phyloP scores from a whole-genome alignment of 1,284 basidiomycete species.

The Naganishia liquefaciens region DNA sequence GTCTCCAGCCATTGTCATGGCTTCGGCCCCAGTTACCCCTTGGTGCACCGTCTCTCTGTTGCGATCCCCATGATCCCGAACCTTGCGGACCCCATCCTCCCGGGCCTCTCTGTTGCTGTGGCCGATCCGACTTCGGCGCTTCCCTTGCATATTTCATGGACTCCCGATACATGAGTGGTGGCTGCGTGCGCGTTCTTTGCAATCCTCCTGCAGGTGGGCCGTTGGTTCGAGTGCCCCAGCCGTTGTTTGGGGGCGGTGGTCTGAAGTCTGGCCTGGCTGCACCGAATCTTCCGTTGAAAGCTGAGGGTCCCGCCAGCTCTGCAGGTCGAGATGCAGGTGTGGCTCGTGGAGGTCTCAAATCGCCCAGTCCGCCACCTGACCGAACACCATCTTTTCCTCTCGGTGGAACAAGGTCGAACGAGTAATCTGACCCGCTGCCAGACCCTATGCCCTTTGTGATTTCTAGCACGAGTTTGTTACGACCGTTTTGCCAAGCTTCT shows the following conservation, averaged over 20 bases:
- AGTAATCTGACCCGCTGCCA: slow-evolving; percentile 26
- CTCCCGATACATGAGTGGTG: slow-evolving; percentile 17
- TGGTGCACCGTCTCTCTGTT: slow-evolving; percentile 4
- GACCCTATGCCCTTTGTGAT: slow-evolving; percentile 34
- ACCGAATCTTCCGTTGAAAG: background rate
- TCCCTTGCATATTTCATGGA: slow-evolving; percentile 12
- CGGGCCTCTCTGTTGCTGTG: background rate
- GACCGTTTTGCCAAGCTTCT: slow-evolving; percentile 48
- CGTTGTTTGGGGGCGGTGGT: slow-evolving; percentile 15
- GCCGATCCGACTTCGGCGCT: background rate
- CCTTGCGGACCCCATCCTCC: slow-evolving; percentile 6
- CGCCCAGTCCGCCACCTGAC: slow-evolving; percentile 35
- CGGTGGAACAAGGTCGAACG: slow-evolving; percentile 34
- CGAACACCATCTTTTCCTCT: slow-evolving; percentile 27
- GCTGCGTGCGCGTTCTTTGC: slow-evolving; percentile 18
- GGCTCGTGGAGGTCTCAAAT: slow-evolving; percentile 8
- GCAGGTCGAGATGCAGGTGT: slow-evolving; percentile 28
- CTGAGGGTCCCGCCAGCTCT: slow-evolving; percentile 5
- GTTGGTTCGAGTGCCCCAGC: slow-evolving; percentile 9
- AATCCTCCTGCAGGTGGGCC: background rate
- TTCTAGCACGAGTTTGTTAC: slow-evolving; percentile 44
- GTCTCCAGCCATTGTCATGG: slow-evolving; percentile 9
- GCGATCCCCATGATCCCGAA: background rate
- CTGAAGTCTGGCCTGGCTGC: slow-evolving; percentile 7
- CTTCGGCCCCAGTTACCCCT: slow-evolving; percentile 4